Evolutionary conservation across 345 rosid genomes (phyloP).

Genomic region (Fremontodendron californicum): DNA sequence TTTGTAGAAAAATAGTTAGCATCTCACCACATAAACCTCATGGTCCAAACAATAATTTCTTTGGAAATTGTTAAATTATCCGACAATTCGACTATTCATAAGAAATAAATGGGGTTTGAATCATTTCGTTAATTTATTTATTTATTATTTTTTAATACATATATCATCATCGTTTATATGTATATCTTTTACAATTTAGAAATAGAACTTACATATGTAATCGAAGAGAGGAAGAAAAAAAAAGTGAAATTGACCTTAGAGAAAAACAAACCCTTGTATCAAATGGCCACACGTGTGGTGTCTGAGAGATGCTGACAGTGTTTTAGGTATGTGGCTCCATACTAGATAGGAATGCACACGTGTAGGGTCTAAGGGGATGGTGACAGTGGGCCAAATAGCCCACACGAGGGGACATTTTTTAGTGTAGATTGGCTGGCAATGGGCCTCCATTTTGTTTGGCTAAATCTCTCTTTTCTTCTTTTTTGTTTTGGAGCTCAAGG

Average conservation of each 20-base stretch:
- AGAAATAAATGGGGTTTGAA: no score
- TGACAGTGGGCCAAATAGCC: slow-evolving; percentile 25
- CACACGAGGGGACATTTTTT: slow-evolving; percentile 27
- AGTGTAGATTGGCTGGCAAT: slow-evolving; percentile 28
- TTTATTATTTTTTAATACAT: no score
- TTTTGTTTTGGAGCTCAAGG: slow-evolving; percentile 23
- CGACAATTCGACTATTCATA: no score
- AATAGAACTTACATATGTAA: no score
- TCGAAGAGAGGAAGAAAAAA: not conserved
- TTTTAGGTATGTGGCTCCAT: not conserved
- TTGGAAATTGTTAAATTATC: not conserved
- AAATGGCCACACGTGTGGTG: slow-evolving; percentile 32
- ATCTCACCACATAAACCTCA: not conserved
- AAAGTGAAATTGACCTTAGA: not conserved
- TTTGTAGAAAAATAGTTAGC: not conserved
- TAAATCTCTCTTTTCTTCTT: not conserved
- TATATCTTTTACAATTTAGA: no score
- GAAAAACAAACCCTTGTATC: not conserved
- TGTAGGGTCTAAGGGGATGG: slow-evolving; percentile 27
- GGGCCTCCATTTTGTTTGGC: slow-evolving; percentile 2
- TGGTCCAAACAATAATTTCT: not conserved
- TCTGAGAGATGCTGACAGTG: not conserved
- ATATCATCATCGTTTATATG: no score
- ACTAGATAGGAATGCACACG: slow-evolving; percentile 24
- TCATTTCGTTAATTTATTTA: no score